Conservation (phyloP, 805 yeast genomes). For the Yamadazyma endophytica region DNA sequence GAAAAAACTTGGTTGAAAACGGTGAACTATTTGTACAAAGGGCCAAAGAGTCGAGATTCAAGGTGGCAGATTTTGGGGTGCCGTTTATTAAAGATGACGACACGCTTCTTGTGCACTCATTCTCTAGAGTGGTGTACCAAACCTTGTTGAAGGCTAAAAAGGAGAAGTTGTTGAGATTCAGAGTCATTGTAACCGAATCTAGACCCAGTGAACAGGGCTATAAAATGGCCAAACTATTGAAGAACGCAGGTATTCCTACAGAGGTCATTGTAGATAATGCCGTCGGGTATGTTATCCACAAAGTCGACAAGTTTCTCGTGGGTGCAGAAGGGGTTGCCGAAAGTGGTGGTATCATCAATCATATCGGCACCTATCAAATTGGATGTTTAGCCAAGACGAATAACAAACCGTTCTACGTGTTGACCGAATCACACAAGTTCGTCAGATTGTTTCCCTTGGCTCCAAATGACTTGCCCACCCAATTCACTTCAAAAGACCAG, state of each 20-base stretch:
- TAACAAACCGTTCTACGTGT: conserved; percentile 90
- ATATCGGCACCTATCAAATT: conserved; percentile 90
- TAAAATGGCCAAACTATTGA: conserved; percentile 63
- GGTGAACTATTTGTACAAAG: conserved; percentile 89
- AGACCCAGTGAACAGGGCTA: conserved; percentile 77
- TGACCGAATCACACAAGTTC: conserved; percentile 92
- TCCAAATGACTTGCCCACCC: conserved; percentile 80
- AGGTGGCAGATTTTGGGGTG: conserved; percentile 82
- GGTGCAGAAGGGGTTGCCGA: conserved; percentile 99
- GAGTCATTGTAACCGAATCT: conserved; percentile 91
- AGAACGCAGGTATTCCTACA: conserved; percentile 76
- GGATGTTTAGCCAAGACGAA: conserved; percentile 89
- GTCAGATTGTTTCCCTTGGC: conserved; percentile 94
- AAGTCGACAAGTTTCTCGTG: conserved; percentile 87
- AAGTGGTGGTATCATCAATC: conserved; percentile 96
- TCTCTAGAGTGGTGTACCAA: conserved; percentile 83
- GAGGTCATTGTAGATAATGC: conserved; percentile 87
- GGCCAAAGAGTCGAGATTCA: conserved; percentile 84
- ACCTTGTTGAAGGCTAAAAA: conserved; percentile 72
- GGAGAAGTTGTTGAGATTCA: conserved; percentile 70
- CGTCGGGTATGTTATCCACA: conserved; percentile 87
- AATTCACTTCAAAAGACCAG: conserved; percentile 11
- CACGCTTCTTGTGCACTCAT: conserved; percentile 83
- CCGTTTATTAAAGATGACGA: conserved; percentile 94
- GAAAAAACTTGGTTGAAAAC: conserved; percentile 82